These are phyloP conservation scores for Tephrocybe rancida DNA, from an alignment of 768 basidiomycete species.

Conservation along the genomic window DNA sequence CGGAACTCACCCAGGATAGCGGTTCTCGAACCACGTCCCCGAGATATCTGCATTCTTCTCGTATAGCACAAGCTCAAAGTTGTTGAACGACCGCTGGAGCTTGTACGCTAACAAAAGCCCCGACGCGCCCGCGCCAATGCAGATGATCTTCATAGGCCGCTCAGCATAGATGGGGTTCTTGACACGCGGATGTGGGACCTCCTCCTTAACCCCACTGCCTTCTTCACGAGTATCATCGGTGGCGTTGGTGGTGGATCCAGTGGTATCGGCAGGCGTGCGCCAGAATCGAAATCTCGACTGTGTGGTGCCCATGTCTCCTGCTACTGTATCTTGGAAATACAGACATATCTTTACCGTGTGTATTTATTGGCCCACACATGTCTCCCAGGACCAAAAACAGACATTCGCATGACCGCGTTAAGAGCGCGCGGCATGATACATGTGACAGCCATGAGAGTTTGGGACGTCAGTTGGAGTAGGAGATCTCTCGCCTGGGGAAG, in stretches of 20 bases:
- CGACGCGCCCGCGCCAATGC: slow-evolving; percentile 39
- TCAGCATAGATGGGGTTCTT: slow-evolving; percentile 29
- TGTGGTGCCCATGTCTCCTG: no score
- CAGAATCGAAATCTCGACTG: neutral
- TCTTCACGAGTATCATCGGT: neutral
- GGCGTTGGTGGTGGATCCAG: no score
- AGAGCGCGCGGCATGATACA: no score
- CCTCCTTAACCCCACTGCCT: neutral
- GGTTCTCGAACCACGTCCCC: slow-evolving; percentile 39
- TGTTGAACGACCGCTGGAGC: slow-evolving; percentile 34
- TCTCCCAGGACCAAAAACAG: no score
- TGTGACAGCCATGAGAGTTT: no score
- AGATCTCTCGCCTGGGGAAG: no score
- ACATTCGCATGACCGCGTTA: no score
- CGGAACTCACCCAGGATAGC: slow-evolving; percentile 32
- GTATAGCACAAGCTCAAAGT: slow-evolving; percentile 32
- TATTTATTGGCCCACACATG: no score
- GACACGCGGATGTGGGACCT: slow-evolving; percentile 6
- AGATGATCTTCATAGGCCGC: slow-evolving; percentile 29
- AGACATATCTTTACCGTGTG: no score
- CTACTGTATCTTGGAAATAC: no score
- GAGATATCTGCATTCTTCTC: slow-evolving; percentile 34
- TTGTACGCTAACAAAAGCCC: slow-evolving; percentile 32
- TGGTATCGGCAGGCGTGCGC: neutral
- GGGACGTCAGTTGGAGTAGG: no score